A percentile compares a stretch with the other conserved stretches of the same genome.
phyloP scores from a whole-genome alignment of 345 rosid species.

The Adansonia digitata region DNA sequence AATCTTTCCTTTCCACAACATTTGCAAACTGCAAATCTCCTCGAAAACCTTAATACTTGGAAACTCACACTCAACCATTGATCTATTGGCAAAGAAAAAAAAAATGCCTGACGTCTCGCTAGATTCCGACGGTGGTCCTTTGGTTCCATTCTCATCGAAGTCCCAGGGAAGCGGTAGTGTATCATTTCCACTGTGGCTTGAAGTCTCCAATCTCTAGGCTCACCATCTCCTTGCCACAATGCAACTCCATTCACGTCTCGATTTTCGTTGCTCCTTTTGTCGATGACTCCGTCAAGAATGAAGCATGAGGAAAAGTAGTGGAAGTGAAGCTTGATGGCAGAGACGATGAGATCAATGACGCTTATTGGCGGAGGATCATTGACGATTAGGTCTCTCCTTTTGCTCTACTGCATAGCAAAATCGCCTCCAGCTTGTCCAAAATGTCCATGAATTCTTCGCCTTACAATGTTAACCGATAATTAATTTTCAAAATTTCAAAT shows the following conservation, averaged over 20 bases:
- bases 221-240: constrained; percentile 79
- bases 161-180: constrained; percentile 31
- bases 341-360: constrained; percentile 60
- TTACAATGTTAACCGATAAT: constrained; percentile 66
- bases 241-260: constrained; percentile 76
- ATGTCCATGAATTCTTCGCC: constrained; percentile 51
- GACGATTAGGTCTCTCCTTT: constrained; percentile 86
- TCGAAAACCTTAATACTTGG: constrained; percentile 34
- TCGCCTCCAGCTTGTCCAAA: constrained; percentile 46
- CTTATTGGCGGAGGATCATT: constrained; percentile 62
- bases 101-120: constrained; percentile 48
- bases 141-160: constrained; percentile 34
- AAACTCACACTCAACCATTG: not conserved
- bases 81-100: not conserved
- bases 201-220: constrained; percentile 59
- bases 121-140: constrained; percentile 31
- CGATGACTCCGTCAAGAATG: constrained; percentile 23
- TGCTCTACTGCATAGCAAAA: constrained; percentile 82
- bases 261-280: constrained; percentile 29
- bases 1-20: not conserved
- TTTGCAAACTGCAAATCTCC: too few relatives aligned
- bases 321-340: constrained; percentile 59
- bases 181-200: constrained; percentile 62
- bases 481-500: constrained; percentile 1
- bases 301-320: constrained; percentile 53